Percentiles rank a stretch among this genome's conserved stretches.
phyloP scores from a whole-genome alignment of 1,139 yeast species.

The Blastobotrys petasosporus region DNA sequence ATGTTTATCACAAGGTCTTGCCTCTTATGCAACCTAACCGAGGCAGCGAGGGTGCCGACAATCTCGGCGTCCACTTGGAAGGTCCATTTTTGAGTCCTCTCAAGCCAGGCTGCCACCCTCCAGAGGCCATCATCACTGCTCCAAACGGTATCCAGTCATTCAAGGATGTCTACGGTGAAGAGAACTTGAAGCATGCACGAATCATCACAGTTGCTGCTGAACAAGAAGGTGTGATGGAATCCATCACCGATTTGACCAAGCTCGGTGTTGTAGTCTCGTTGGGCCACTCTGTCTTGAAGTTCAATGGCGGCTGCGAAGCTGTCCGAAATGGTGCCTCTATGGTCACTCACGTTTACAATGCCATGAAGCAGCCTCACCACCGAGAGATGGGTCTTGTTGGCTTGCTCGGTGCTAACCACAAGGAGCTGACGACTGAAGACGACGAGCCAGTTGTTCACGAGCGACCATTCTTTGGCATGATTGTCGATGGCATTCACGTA shows the following conservation, averaged over 20 bases:
- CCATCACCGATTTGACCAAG: constrained; percentile 40
- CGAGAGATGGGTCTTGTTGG: constrained; percentile 58
- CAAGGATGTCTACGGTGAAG: constrained; percentile 44
- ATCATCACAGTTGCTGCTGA: constrained; percentile 63
- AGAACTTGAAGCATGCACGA: constrained; percentile 41
- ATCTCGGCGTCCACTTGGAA: constrained; percentile 59
- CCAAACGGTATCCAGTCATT: constrained; percentile 38
- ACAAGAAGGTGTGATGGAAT: constrained; percentile 47
- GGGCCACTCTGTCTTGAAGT: constrained; percentile 53
- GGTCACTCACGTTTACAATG: constrained; percentile 61
- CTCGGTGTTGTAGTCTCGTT: constrained; percentile 44
- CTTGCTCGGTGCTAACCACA: constrained; percentile 36
- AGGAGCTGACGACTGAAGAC: constrained; percentile 20
- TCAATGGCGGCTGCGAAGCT: constrained; percentile 46
- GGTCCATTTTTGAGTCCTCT: constrained; percentile 54
- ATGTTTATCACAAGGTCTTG: constrained; percentile 47
- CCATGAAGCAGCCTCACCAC: constrained; percentile 65
- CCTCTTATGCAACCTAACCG: constrained; percentile 43
- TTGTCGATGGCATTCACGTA: constrained; percentile 60
- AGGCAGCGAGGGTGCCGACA: constrained; percentile 41
- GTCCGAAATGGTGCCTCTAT: constrained; percentile 49
- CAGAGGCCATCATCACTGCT: constrained; percentile 49
- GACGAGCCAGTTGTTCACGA: constrained; percentile 8
- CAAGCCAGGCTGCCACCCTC: constrained; percentile 61
- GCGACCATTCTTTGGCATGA: constrained; percentile 51